Conservation (phyloP, 192 early-diverging fungal species). For the Backusella morwellensis region DNA sequence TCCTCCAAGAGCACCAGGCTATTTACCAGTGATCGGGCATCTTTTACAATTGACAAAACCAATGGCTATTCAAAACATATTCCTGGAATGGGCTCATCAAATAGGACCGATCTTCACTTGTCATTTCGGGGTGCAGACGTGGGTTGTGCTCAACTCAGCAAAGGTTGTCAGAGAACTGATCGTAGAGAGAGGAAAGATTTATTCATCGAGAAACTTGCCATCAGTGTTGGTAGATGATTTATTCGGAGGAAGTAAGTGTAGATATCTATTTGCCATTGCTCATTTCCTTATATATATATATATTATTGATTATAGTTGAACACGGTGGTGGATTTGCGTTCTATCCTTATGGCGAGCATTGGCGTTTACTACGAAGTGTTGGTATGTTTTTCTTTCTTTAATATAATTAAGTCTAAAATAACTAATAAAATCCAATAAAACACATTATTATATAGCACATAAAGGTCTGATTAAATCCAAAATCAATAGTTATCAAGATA, state of each 20-base stretch:
- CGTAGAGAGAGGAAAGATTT: slow-evolving; percentile 28
- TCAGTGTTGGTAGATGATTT: slow-evolving; percentile 19
- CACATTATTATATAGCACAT: slow-evolving; percentile 21
- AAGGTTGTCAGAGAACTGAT: slow-evolving; percentile 31
- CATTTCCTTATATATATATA: too few relatives aligned
- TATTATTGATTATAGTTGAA: slow-evolving; percentile 15
- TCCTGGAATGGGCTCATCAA: slow-evolving; percentile 23
- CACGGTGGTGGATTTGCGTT: slow-evolving; percentile 36
- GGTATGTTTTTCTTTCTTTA: slow-evolving; percentile 8
- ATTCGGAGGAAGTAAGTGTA: slow-evolving; percentile 30
- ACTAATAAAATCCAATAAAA: background rate
- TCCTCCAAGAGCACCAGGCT: slow-evolving; percentile 23
- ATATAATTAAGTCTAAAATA: too few relatives aligned
- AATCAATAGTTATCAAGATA: slow-evolving; percentile 33
- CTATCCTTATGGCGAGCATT: slow-evolving; percentile 29
- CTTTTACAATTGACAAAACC: slow-evolving; percentile 14
- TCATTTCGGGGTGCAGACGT: slow-evolving; percentile 24
- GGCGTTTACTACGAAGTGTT: slow-evolving; percentile 30
- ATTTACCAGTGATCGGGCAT: slow-evolving; percentile 33
- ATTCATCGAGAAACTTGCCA: slow-evolving; percentile 36
- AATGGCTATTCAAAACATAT: slow-evolving; percentile 14
- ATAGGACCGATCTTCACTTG: slow-evolving; percentile 36
- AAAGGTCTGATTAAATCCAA: slow-evolving; percentile 30
- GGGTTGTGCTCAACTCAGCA: slow-evolving; percentile 35
- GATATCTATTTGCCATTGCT: background rate